These are phyloP conservation scores for Akanthomyces dipterigenus DNA, from an alignment of 2,329 filamentous ascomycete genomes.

Conservation along the genomic window DNA sequence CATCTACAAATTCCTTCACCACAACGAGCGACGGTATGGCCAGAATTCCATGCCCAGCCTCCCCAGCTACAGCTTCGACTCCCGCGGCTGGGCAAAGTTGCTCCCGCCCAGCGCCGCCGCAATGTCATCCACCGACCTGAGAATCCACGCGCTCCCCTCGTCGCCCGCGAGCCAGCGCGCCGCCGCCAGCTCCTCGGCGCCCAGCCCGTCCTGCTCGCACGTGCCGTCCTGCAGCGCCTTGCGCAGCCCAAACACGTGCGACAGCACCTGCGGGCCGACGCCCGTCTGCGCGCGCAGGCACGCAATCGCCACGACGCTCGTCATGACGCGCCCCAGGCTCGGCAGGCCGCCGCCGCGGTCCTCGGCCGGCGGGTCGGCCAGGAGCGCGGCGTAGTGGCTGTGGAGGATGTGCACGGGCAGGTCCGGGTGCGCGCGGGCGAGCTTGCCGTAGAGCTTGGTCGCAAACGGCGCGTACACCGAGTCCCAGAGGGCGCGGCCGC, in stretches of 20 bases:
- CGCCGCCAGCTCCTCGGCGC: conserved; percentile 28
- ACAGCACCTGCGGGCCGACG: conserved; percentile 74
- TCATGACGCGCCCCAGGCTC: conserved; percentile 62
- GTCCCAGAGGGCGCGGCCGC: conserved; percentile 65
- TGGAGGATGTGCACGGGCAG: conserved; percentile 73
- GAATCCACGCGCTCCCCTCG: conserved; percentile 41
- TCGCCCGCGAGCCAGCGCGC: conserved; percentile 35
- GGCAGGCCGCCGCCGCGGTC: conserved; percentile 33
- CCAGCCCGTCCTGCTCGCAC: conserved; percentile 31
- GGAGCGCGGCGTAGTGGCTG: conserved; percentile 65
- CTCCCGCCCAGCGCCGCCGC: conserved; percentile 38
- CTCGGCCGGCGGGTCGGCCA: conserved; percentile 56
- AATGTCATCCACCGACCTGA: conserved; percentile 38
- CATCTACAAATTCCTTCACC: too few relatives aligned
- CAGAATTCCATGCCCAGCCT: neutral
- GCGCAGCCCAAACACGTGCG: conserved; percentile 72
- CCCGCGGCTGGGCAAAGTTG: conserved; percentile 28
- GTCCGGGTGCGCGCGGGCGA: conserved; percentile 72
- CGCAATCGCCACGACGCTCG: conserved; percentile 65
- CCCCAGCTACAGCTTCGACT: conserved; percentile 19
- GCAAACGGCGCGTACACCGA: conserved; percentile 72
- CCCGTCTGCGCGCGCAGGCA: conserved; percentile 74
- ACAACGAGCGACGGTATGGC: too few relatives aligned
- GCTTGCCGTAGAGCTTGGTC: conserved; percentile 61
- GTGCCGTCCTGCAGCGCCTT: conserved; percentile 68